Conservation (phyloP, 108 stramenopile genomes). For the Chaetoceros tenuissimus region DNA sequence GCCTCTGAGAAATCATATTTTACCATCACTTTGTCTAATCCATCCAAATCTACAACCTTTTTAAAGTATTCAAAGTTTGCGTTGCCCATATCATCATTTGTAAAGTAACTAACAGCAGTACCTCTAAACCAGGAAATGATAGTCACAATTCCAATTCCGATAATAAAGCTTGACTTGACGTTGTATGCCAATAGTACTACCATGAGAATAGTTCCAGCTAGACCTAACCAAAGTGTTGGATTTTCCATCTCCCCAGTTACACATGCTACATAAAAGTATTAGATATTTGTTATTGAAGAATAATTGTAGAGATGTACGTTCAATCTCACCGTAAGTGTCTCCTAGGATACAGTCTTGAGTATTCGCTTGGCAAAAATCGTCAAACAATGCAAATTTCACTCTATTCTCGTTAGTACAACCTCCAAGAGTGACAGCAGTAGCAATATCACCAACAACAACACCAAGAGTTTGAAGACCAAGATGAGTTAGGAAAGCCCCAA, state of each 20-base stretch:
- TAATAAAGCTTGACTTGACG: conserved; percentile 27
- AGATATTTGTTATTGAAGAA: too few species aligned
- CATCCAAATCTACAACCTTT: conserved; percentile 39
- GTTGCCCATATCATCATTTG: conserved; percentile 32
- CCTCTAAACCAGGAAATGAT: conserved; percentile 48
- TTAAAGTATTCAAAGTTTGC: conserved; percentile 47
- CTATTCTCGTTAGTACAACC: conserved; percentile 41
- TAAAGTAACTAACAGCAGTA: conserved; percentile 51
- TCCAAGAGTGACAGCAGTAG: conserved; percentile 64
- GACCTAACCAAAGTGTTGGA: conserved; percentile 47
- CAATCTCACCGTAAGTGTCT: conserved; percentile 57
- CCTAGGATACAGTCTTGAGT: conserved; percentile 26
- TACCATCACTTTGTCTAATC: conserved; percentile 22
- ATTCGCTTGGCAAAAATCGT: conserved; percentile 31
- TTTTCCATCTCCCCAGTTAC: conserved; percentile 39
- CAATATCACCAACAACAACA: conserved; percentile 52
- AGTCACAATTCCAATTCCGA: conserved; percentile 46
- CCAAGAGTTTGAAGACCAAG: conserved; percentile 61
- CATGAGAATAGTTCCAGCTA: conserved; percentile 46
- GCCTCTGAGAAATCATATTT: too few species aligned
- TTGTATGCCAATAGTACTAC: conserved; percentile 25
- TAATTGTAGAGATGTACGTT: too few species aligned
- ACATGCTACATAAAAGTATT: too few species aligned
- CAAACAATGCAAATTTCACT: conserved; percentile 39
- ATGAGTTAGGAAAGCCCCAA: conserved; percentile 61